These are phyloP conservation scores for Solanum acaule DNA, from an alignment of 257 asterid species.

Conservation along the genomic window DNA sequence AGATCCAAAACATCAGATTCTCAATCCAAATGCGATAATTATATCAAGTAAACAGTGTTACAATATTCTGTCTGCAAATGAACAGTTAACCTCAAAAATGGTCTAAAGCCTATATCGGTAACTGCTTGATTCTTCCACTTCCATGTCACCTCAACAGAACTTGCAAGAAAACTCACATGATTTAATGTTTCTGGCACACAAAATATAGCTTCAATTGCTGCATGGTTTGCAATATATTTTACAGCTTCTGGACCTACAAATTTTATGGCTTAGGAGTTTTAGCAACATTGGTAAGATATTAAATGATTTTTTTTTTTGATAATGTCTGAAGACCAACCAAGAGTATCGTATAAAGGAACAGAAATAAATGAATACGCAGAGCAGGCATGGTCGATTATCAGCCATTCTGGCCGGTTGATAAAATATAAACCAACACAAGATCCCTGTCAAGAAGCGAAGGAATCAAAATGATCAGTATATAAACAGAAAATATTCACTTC, in stretches of 20 bases:
- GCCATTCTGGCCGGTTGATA: conserved; percentile 66
- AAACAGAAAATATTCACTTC: neutral
- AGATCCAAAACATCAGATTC: neutral
- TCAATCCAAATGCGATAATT: neutral
- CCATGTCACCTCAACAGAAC: neutral
- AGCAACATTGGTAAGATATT: neutral
- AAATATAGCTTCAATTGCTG: conserved; percentile 46
- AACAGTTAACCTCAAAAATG: neutral
- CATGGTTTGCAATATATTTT: conserved; percentile 56
- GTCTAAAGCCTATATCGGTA: neutral
- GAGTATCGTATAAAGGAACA: conserved; percentile 69
- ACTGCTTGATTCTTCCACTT: neutral
- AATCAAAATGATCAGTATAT: neutral
- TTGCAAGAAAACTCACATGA: conserved; percentile 25
- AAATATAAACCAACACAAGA: conserved; percentile 55
- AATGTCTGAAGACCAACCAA: conserved; percentile 28
- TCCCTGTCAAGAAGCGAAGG: conserved; percentile 27
- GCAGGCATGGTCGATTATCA: conserved; percentile 70
- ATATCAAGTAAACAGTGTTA: neutral
- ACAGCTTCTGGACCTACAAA: conserved; percentile 71
- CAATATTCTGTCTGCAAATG: neutral
- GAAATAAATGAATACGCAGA: conserved; percentile 54
- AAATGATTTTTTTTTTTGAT: neutral
- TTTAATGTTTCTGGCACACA: conserved; percentile 43
- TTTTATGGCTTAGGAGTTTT: neutral